Evolutionary conservation across 305 asterid genomes (phyloP).

Genomic region (Solanum aculeatissimum): DNA sequence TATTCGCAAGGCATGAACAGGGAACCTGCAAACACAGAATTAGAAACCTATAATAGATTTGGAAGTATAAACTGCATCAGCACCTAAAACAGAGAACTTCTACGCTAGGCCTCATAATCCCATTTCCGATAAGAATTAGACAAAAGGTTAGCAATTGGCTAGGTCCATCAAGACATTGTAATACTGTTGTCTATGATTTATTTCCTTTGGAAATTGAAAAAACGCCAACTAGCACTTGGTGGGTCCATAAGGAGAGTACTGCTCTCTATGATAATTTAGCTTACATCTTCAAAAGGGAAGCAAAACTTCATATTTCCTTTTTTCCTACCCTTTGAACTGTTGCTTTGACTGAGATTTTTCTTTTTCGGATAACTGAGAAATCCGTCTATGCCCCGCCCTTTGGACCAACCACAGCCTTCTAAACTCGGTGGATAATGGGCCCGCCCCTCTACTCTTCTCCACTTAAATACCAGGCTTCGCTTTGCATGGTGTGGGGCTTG

Average conservation of each 20-base stretch:
- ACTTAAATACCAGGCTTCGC: too few relatives aligned
- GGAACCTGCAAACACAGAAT: neutral
- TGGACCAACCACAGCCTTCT: too few relatives aligned
- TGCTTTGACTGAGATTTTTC: neutral
- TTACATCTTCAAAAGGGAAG: neutral
- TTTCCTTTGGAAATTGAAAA: neutral
- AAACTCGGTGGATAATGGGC: too few relatives aligned
- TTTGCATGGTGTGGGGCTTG: too few relatives aligned
- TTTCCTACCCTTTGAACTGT: neutral
- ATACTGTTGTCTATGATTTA: neutral
- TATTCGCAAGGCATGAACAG: neutral
- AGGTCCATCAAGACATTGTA: neutral
- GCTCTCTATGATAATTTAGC: neutral
- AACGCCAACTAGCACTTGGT: neutral
- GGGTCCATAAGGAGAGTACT: neutral
- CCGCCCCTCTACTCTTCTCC: too few relatives aligned
- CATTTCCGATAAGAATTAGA: neutral
- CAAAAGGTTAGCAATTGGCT: neutral
- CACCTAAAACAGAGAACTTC: neutral
- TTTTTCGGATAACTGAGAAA: too few relatives aligned
- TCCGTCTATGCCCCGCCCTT: too few relatives aligned
- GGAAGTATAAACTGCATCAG: neutral
- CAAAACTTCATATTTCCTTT: neutral
- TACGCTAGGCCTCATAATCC: neutral
- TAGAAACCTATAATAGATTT: neutral